A percentile compares a stretch with the other conserved stretches of the same genome.
Conservation (phyloP, 768 basidiomycete genomes). For the Mycena galericulata region DNA sequence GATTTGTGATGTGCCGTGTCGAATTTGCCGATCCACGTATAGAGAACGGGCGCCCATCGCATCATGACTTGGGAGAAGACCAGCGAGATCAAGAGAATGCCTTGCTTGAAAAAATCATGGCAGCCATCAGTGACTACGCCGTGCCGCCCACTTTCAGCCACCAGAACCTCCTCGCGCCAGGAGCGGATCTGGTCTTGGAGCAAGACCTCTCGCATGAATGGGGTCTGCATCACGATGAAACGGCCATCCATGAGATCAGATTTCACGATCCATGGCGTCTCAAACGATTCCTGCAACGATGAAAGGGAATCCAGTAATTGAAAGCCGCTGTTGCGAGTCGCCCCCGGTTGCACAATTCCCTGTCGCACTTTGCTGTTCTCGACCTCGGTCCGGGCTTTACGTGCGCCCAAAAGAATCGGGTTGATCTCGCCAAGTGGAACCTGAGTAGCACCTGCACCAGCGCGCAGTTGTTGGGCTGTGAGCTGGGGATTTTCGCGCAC, state of each 20-base stretch:
- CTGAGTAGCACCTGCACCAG: conserved; percentile 10
- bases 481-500: conserved; percentile 12
- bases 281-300: background rate
- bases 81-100: conserved; percentile 10
- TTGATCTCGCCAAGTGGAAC: conserved; percentile 13
- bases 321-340: conserved; percentile 11
- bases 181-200: conserved; percentile 11
- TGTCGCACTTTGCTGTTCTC: conserved; percentile 19
- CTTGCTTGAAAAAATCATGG: conserved; percentile 22
- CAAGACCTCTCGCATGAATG: conserved; percentile 11
- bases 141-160: conserved; percentile 15
- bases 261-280: conserved; percentile 17
- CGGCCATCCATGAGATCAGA: conserved; percentile 2
- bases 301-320: background rate
- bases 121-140: conserved; percentile 18
- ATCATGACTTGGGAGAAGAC: conserved; percentile 11
- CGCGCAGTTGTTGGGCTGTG: conserved; percentile 9
- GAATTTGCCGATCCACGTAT: conserved; percentile 20
- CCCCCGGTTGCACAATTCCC: background rate
- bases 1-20: conserved; percentile 20
- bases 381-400: conserved; percentile 16
- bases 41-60: conserved; percentile 19
- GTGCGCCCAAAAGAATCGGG: conserved; percentile 9
- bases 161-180: conserved; percentile 4
- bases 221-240: conserved; percentile 18